Percentiles rank a stretch among this genome's conserved stretches.
Evolutionary conservation across 2,329 filamentous ascomycete species (phyloP).

Genomic region (Pyricularia pennisetigena): DNA sequence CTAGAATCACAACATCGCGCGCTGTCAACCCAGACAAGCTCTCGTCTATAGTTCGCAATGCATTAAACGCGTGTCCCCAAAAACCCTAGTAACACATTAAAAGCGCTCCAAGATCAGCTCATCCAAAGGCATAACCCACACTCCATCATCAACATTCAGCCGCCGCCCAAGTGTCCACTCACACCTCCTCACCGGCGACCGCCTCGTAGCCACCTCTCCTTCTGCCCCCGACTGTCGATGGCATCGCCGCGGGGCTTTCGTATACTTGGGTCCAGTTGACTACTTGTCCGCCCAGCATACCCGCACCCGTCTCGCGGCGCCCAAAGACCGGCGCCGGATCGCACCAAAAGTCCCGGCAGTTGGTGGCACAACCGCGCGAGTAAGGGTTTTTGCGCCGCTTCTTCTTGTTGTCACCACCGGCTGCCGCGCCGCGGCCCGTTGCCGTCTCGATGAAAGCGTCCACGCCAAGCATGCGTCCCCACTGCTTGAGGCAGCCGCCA

Average conservation of each 20-base stretch:
- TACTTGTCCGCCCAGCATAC: constrained; percentile 64
- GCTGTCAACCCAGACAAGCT: background rate
- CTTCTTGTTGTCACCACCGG: constrained; percentile 39
- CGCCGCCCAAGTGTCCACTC: background rate
- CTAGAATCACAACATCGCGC: background rate
- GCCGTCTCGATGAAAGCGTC: constrained; percentile 93
- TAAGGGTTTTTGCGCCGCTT: constrained; percentile 68
- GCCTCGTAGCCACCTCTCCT: constrained; percentile 51
- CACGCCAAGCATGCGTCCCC: constrained; percentile 77
- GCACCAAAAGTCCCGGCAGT: constrained; percentile 95
- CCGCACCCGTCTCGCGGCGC: constrained; percentile 61
- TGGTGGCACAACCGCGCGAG: constrained; percentile 70
- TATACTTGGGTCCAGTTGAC: constrained; percentile 89
- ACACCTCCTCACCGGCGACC: constrained; percentile 44
- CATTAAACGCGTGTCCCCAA: background rate
- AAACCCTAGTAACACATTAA: background rate
- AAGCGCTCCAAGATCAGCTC: background rate
- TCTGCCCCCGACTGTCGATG: constrained; percentile 28
- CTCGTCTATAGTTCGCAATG: background rate
- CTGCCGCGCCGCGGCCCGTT: constrained; percentile 67
- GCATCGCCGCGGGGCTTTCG: constrained; percentile 67
- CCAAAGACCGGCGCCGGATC: constrained; percentile 78
- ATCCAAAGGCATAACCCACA: background rate
- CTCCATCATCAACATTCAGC: background rate
- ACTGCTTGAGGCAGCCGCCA: constrained; percentile 63